phyloP scores from a whole-genome alignment of 2,329 filamentous ascomycete species.

The Fusarium sacchari region DNA sequence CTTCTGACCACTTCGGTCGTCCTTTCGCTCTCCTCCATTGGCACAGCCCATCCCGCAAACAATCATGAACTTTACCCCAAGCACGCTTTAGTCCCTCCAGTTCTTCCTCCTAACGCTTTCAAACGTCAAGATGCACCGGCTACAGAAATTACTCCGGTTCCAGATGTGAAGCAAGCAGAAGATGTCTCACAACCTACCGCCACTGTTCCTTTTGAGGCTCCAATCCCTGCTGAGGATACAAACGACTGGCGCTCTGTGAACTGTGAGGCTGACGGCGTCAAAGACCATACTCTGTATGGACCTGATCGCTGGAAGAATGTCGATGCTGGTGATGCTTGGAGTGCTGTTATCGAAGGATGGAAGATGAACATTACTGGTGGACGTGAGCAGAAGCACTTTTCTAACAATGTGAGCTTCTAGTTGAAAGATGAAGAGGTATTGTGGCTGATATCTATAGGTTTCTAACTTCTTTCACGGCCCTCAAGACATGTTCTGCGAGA shows the following conservation, averaged over 20 bases:
- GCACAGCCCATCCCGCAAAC: neutral
- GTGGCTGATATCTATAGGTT: neutral
- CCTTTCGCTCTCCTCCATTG: neutral
- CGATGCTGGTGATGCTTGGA: constrained; percentile 13
- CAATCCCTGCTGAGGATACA: neutral
- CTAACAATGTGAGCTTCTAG: constrained; percentile 5
- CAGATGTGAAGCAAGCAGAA: neutral
- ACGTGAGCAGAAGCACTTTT: constrained; percentile 9
- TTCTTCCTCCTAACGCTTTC: neutral
- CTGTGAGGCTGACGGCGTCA: constrained; percentile 11
- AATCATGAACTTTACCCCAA: neutral
- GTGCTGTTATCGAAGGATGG: constrained; percentile 12
- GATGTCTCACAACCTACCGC: neutral
- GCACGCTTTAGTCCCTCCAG: too few species aligned
- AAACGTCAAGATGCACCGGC: constrained; percentile 6
- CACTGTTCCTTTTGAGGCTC: neutral
- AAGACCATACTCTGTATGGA: constrained; percentile 11
- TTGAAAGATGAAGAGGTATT: fast-evolving
- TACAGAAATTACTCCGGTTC: neutral
- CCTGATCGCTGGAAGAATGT: constrained; percentile 18
- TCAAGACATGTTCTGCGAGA: constrained; percentile 27
- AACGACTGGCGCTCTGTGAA: neutral
- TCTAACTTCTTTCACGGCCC: constrained; percentile 25
- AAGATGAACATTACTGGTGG: constrained; percentile 7
- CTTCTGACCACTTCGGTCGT: constrained; percentile 3